phyloP scores from a whole-genome alignment of 176 grass and related monocot species.

The Paspalum notatum region DNA sequence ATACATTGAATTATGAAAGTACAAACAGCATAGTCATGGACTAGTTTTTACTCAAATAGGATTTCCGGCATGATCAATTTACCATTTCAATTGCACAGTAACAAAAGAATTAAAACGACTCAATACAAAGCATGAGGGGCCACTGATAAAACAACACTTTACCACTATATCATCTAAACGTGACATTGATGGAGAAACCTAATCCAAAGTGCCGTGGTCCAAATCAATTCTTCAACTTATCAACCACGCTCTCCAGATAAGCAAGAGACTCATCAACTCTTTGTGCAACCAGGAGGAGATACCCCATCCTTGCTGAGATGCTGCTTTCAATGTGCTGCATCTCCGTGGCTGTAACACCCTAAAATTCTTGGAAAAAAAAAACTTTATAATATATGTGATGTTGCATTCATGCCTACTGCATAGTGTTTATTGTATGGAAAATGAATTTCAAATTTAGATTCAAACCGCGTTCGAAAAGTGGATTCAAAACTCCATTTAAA shows the following conservation, averaged over 20 bases:
- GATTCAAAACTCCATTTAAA: too few species aligned
- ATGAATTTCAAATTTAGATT: too few species aligned
- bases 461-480: too few species aligned
- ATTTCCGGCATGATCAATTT: not conserved
- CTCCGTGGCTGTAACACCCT: too few species aligned
- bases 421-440: too few species aligned
- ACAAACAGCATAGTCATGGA: not conserved
- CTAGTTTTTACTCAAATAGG: not conserved
- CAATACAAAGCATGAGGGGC: slow-evolving; percentile 3
- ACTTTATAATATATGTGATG: too few species aligned
- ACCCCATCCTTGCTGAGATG: slow-evolving; percentile 67
- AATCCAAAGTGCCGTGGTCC: slow-evolving; percentile 64
- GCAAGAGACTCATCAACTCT: slow-evolving; percentile 60
- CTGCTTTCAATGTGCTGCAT: slow-evolving; percentile 66
- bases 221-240: slow-evolving; percentile 72
- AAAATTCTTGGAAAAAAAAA: too few species aligned
- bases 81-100: not conserved
- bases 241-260: slow-evolving; percentile 68
- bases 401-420: too few species aligned
- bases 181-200: slow-evolving; percentile 45
- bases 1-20: slow-evolving; percentile 3
- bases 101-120: slow-evolving; percentile 1
- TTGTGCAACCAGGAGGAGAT: slow-evolving; percentile 62
- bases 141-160: slow-evolving; percentile 25
- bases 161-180: slow-evolving; percentile 19